These are phyloP conservation scores for Pleurozium schreberi DNA, from an alignment of 225 moss, liverwort and hornwort genomes.

Conservation along the genomic window DNA sequence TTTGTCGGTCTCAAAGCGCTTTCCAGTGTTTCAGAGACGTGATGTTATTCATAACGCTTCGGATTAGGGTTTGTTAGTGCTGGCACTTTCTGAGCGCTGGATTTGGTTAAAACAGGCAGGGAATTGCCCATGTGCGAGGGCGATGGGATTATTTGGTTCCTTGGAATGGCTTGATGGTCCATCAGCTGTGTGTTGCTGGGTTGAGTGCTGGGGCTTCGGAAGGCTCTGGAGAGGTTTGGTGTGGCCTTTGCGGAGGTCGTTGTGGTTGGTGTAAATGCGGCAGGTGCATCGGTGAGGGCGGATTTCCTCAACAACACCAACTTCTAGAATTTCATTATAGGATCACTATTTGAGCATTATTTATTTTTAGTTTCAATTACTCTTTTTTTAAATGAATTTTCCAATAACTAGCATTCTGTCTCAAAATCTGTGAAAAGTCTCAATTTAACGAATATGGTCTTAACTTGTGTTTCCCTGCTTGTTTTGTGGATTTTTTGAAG, in stretches of 20 bases:
- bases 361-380: too few species aligned
- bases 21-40: not conserved
- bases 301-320: too few species aligned
- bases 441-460: too few species aligned
- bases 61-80: not conserved
- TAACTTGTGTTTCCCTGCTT: constrained; percentile 49
- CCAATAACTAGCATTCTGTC: too few species aligned
- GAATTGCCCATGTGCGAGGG: not conserved
- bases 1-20: not conserved
- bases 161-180: not conserved
- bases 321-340: too few species aligned
- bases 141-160: not conserved
- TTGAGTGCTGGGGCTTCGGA: not conserved
- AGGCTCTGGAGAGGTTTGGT: constrained; percentile 18
- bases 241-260: constrained; percentile 49
- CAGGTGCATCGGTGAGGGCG: constrained; percentile 55
- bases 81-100: not conserved
- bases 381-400: too few species aligned
- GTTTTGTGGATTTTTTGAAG: constrained; percentile 23
- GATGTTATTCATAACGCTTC: not conserved
- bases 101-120: not conserved
- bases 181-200: not conserved
- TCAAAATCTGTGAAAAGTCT: too few species aligned
- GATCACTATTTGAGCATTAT: too few species aligned
- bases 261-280: constrained; percentile 60